Conservation (phyloP, 1,284 basidiomycete genomes). For the Amylostereum chailletii region DNA sequence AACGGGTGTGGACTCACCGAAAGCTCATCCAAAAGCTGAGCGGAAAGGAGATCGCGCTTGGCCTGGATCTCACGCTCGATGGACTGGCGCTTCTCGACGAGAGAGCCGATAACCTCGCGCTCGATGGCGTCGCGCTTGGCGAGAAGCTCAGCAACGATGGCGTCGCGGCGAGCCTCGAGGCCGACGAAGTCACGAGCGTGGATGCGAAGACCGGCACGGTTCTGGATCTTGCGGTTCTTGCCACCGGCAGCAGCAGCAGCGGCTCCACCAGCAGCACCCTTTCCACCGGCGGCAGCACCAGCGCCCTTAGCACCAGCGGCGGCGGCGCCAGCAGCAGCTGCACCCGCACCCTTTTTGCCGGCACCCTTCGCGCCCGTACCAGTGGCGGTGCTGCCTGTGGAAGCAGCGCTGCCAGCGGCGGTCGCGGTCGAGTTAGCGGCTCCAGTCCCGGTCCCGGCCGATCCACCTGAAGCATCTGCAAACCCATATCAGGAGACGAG, state of each 20-base stretch:
- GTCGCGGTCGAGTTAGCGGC: not conserved
- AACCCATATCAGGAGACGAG: not conserved
- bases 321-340: not conserved
- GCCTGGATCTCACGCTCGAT: not conserved
- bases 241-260: not conserved
- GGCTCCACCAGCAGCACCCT: not conserved
- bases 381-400: not conserved
- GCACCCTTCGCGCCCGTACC: not conserved
- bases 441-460: not conserved
- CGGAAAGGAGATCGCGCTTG: slow-evolving; percentile 1
- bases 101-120: not conserved
- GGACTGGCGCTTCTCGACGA: not conserved
- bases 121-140: not conserved
- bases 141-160: not conserved
- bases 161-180: not conserved
- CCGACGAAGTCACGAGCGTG: not conserved
- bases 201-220: not conserved
- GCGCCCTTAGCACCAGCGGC: not conserved
- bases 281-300: not conserved
- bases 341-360: not conserved
- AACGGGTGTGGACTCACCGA: no score
- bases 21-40: slow-evolving; percentile 3
- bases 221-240: not conserved
- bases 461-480: not conserved
- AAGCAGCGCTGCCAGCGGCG: not conserved